Conservation (phyloP, 2,329 filamentous ascomycete species). For the Trichoderma brevicompactum region DNA sequence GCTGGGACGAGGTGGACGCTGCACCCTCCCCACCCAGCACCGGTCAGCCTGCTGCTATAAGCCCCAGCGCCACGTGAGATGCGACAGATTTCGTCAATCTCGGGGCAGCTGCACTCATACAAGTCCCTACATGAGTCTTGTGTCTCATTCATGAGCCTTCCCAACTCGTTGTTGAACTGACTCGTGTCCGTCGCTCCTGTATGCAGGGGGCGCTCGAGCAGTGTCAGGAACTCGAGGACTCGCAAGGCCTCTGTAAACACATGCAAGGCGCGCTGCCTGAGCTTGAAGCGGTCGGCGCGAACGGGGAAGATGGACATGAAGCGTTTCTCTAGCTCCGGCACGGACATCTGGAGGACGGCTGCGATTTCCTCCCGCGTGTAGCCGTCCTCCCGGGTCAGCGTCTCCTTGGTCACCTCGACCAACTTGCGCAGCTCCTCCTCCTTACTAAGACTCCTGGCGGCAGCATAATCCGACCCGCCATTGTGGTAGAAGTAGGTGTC, state of each 20-base stretch:
- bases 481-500: constrained; percentile 72
- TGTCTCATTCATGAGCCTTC: constrained; percentile 84
- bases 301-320: constrained; percentile 91
- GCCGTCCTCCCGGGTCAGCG: constrained; percentile 77
- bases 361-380: constrained; percentile 90
- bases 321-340: constrained; percentile 71
- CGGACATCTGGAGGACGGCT: constrained; percentile 67
- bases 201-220: constrained; percentile 63
- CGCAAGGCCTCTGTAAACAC: constrained; percentile 89
- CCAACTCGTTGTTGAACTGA: constrained; percentile 69
- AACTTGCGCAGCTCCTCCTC: constrained; percentile 75
- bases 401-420: constrained; percentile 68
- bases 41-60: constrained; percentile 84
- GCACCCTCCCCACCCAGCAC: constrained; percentile 96
- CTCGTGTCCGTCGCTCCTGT: constrained; percentile 56
- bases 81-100: constrained; percentile 85
- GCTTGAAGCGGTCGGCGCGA: constrained; percentile 82
- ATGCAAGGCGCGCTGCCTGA: constrained; percentile 85
- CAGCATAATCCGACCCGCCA: constrained; percentile 43
- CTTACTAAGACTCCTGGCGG: constrained; percentile 50
- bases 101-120: constrained; percentile 90
- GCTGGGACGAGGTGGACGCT: constrained; percentile 90
- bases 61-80: constrained; percentile 79
- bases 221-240: constrained; percentile 79
- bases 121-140: constrained; percentile 84